Evolutionary conservation across 441 rosid species (phyloP).

Genomic region (Erodium texanum): DNA sequence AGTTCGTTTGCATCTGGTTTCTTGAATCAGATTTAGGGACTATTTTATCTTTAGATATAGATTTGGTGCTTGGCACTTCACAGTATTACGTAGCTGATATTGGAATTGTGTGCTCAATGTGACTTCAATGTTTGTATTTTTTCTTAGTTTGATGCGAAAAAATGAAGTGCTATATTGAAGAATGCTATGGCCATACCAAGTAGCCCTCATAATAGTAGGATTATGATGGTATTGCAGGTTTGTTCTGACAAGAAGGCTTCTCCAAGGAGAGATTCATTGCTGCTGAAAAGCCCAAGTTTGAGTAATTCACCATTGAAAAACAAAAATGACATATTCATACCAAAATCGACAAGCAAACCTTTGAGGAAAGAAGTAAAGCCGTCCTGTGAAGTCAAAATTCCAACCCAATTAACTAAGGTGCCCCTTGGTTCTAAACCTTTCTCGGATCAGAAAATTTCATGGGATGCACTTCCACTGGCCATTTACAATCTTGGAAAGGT

Average conservation of each 20-base stretch:
- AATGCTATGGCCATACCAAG: no score
- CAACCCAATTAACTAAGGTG: slow-evolving; percentile 22
- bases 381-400: slow-evolving; percentile 16
- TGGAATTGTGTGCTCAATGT: not conserved
- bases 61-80: no score
- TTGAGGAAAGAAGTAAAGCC: slow-evolving; percentile 20
- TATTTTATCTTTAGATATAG: no score
- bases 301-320: slow-evolving; percentile 22
- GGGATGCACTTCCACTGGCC: slow-evolving; percentile 28
- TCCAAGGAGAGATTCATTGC: slow-evolving; percentile 20
- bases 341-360: slow-evolving; percentile 19
- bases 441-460: slow-evolving; percentile 24
- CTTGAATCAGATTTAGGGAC: not conserved
- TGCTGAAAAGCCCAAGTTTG: slow-evolving; percentile 21
- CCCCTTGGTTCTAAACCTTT: slow-evolving; percentile 18
- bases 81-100: not conserved
- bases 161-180: no score
- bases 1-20: not conserved
- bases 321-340: slow-evolving; percentile 17
- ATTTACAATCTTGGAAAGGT: slow-evolving; percentile 35
- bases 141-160: not conserved
- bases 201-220: not conserved
- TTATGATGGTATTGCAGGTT: slow-evolving; percentile 15
- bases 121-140: not conserved
- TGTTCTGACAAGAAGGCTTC: slow-evolving; percentile 21